Conservation (phyloP, 352 stramenopile genomes). For the Saprolegnia diclina region DNA sequence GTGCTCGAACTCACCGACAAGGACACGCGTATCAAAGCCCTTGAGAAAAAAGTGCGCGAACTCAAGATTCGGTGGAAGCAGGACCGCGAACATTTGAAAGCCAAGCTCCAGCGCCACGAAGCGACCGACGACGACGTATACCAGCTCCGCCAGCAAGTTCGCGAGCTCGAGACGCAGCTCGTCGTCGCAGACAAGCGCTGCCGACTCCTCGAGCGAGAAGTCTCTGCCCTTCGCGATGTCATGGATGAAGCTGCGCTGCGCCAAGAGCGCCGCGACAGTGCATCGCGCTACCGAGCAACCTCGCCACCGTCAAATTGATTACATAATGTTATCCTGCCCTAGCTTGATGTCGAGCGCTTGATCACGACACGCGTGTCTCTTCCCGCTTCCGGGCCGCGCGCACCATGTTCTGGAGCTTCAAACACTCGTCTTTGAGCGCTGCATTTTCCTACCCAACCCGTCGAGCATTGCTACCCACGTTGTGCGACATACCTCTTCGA, state of each 20-base stretch:
- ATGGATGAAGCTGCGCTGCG: slow-evolving; percentile 16
- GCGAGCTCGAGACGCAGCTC: not conserved
- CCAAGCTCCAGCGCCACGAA: not conserved
- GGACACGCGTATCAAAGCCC: not conserved
- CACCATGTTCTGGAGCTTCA: slow-evolving; percentile 18
- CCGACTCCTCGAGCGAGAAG: slow-evolving; percentile 30
- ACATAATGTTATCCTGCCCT: no score
- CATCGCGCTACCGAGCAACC: no score
- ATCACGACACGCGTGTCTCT: not conserved
- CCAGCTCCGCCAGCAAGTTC: slow-evolving; percentile 4
- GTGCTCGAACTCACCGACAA: not conserved
- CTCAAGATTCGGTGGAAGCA: slow-evolving; percentile 22
- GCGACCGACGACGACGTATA: not conserved
- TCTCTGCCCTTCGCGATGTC: slow-evolving; percentile 28
- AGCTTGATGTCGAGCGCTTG: not conserved
- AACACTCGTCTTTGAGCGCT: slow-evolving; percentile 38
- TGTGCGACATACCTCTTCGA: slow-evolving; percentile 11
- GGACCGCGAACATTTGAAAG: slow-evolving; percentile 22
- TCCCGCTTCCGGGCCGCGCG: slow-evolving; percentile 1
- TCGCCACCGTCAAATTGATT: no score
- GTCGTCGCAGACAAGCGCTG: slow-evolving; percentile 4
- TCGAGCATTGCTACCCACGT: not conserved
- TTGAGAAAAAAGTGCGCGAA: slow-evolving; percentile 24
- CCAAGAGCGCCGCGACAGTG: not conserved
- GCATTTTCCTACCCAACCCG: slow-evolving; percentile 13